These are phyloP conservation scores for Phascolomyces articulosus DNA, from an alignment of 371 early-diverging fungal species.

Conservation along the genomic window DNA sequence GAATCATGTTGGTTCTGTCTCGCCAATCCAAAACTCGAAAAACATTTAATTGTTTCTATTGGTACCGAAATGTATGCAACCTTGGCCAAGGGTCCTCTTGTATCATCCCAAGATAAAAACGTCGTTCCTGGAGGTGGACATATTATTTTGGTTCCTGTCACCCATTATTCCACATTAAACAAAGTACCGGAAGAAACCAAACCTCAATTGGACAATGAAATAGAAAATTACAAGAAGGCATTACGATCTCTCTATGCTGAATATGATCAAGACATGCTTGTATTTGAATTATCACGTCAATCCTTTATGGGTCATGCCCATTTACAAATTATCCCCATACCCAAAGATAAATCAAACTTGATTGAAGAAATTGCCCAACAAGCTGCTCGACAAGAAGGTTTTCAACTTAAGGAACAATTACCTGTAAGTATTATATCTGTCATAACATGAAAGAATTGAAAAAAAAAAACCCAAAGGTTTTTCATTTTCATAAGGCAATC, in stretches of 20 bases:
- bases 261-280: slow-evolving; percentile 60
- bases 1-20: slow-evolving; percentile 89
- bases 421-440: slow-evolving; percentile 44
- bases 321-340: slow-evolving; percentile 66
- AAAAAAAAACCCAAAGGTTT: no score
- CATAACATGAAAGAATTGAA: no score
- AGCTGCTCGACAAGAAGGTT: slow-evolving; percentile 40
- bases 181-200: slow-evolving; percentile 47
- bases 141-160: slow-evolving; percentile 73
- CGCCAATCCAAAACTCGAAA: slow-evolving; percentile 76
- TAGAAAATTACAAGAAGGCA: slow-evolving; percentile 61
- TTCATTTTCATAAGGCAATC: neutral
- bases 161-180: slow-evolving; percentile 63
- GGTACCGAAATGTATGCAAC: slow-evolving; percentile 74
- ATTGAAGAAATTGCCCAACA: slow-evolving; percentile 37
- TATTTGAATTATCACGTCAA: slow-evolving; percentile 70
- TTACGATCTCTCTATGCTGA: slow-evolving; percentile 48
- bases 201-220: slow-evolving; percentile 49
- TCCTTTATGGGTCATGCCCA: slow-evolving; percentile 61
- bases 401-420: slow-evolving; percentile 34
- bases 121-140: slow-evolving; percentile 72
- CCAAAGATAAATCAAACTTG: slow-evolving; percentile 32
- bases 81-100: slow-evolving; percentile 76
- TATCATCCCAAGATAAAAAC: slow-evolving; percentile 24
- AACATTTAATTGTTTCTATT: slow-evolving; percentile 80